Base-by-base conservation (phyloP, 1,139 yeast species). In the Williopsis jadinii region DNA sequence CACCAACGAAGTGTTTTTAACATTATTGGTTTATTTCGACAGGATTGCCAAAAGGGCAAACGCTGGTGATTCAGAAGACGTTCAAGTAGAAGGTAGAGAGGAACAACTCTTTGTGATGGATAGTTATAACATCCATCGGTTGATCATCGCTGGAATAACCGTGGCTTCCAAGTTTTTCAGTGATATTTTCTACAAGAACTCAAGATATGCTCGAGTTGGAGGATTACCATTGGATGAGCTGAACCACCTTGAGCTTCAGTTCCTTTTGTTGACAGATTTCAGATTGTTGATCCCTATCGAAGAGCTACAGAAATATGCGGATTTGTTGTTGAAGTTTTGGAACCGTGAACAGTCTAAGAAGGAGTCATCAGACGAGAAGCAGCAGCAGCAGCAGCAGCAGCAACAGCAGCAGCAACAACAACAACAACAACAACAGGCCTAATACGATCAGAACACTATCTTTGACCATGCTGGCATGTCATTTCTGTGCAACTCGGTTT, bases 161-260 rank as follows among this genome's bases (percentile, higher is more conserved):
- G 97, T 92, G 19, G 87, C 95, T 24, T 84, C 95, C 35, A 92
- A 92, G 66, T 94, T 92, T 62, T 90, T 90, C 62, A 83, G 95
- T 53, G 99, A 92, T 64, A 88, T 92, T 40, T 94, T 92, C 60
- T 92, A 94, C 71, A 92, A 94, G 58, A 92, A 94, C 63, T 81
- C 95, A 41, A 75, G 99, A 49, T 92, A 94, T 61, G 97, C 98
- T 24, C 87, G 92, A 62, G 97, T 92, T 34, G 98, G 99, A 9
- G 99, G 99, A 2, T 72, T 92, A 43, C 96, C 97, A 9, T 73
- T 90, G 43, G 96, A 88, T 45, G 99, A 92, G 59, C 72, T 92
- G 57, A 92, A 94, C 59, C 92, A 87, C 63, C 70, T 92, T 51
- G 99, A 92, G 62, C 67, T 92, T 41, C 97, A 92, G 61, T 92